These are phyloP conservation scores for Trypanosoma brucei DNA, from an alignment of 208 protist genomes.

Conservation along the genomic window DNA sequence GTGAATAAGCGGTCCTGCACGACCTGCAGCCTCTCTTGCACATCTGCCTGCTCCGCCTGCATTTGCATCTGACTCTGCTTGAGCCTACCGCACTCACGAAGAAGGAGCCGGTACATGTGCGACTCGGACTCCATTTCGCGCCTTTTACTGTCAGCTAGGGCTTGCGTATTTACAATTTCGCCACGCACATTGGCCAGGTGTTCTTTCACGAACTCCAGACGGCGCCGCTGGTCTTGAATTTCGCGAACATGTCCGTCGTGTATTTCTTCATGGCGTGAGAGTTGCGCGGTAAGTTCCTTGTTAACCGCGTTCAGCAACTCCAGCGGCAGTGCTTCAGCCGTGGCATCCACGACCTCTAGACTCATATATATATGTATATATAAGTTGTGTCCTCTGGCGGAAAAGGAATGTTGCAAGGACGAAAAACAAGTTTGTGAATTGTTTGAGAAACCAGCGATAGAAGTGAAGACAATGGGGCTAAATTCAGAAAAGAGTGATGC, in stretches of 20 bases:
- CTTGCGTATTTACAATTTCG: constrained; percentile 88
- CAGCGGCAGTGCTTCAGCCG: constrained; percentile 74
- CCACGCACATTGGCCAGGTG: constrained; percentile 88
- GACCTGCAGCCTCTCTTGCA: constrained; percentile 60
- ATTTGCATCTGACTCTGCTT: constrained; percentile 49
- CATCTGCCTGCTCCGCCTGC: constrained; percentile 37
- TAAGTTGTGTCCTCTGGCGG: background rate
- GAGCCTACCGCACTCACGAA: constrained; percentile 80
- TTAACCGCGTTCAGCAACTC: constrained; percentile 84
- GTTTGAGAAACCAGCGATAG: background rate
- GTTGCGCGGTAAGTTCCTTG: constrained; percentile 78
- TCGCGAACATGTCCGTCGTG: constrained; percentile 42
- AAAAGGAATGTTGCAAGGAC: background rate
- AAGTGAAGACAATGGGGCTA: background rate
- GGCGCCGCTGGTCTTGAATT: constrained; percentile 75
- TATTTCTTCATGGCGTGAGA: constrained; percentile 65
- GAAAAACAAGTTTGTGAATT: background rate
- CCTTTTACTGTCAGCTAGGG: constrained; percentile 79
- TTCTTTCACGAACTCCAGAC: constrained; percentile 85
- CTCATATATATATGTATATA: constrained; percentile 27
- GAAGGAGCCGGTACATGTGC: constrained; percentile 85
- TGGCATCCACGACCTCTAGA: constrained; percentile 73
- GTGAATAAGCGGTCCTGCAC: constrained; percentile 87
- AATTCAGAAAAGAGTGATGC: background rate
- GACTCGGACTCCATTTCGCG: constrained; percentile 91